These are phyloP conservation scores for Stellera chamaejasme DNA, from an alignment of 345 rosid genomes.

Conservation along the genomic window DNA sequence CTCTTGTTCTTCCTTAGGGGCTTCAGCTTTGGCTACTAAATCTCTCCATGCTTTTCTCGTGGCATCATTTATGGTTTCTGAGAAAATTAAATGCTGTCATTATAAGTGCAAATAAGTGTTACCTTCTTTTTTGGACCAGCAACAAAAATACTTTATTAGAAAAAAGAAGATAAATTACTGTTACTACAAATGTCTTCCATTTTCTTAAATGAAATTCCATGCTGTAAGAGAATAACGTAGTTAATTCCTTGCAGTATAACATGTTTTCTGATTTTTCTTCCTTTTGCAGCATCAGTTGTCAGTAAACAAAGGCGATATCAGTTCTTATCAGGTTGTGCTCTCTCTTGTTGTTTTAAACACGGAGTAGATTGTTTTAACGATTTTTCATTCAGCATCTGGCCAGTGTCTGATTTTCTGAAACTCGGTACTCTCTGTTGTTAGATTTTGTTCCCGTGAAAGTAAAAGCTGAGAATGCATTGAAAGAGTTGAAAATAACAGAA, in stretches of 20 bases:
- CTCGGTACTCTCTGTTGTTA: slow-evolving; percentile 8
- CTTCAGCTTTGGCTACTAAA: too few relatives aligned
- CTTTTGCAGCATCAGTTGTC: slow-evolving; percentile 61
- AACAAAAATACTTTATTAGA: background rate
- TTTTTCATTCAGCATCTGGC: too few relatives aligned
- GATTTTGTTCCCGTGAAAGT: slow-evolving; percentile 77
- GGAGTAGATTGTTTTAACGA: too few relatives aligned
- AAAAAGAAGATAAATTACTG: too few relatives aligned
- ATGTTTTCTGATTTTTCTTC: background rate
- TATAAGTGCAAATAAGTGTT: background rate
- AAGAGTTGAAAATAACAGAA: slow-evolving; percentile 28
- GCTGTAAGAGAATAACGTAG: background rate
- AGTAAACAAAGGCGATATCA: slow-evolving; percentile 48
- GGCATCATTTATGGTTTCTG: too few relatives aligned
- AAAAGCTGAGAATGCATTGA: slow-evolving; percentile 53
- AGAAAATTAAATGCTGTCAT: background rate
- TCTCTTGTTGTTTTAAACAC: background rate
- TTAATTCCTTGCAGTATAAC: background rate
- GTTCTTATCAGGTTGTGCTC: slow-evolving; percentile 64
- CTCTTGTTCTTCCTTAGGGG: too few relatives aligned
- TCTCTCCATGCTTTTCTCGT: too few relatives aligned
- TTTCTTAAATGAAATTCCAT: background rate
- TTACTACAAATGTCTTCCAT: background rate
- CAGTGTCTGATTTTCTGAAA: too few relatives aligned
- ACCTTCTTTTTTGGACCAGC: background rate